Conservation (phyloP, 1,284 basidiomycete species). For the Malassezia sympodialis region DNA sequence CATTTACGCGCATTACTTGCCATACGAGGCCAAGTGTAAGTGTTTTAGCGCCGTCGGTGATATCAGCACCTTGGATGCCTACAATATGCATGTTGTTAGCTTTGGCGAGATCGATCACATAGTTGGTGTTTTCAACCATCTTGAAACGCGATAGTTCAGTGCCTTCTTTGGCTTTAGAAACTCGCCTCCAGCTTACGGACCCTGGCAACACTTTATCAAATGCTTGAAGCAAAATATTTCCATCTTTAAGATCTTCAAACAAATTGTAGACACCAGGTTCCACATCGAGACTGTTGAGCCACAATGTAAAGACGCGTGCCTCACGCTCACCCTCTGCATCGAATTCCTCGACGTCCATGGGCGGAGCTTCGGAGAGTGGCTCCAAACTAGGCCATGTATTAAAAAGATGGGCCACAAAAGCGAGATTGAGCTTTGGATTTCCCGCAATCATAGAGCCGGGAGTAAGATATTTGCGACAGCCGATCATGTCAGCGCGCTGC, state of each 20-base stretch:
- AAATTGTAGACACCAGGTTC: constrained; percentile 92
- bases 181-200: constrained; percentile 82
- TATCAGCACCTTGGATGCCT: constrained; percentile 93
- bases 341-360: constrained; percentile 78
- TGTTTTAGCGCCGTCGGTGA: constrained; percentile 82
- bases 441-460: constrained; percentile 80
- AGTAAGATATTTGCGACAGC: constrained; percentile 90
- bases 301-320: constrained; percentile 91
- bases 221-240: constrained; percentile 79
- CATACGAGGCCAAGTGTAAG: constrained; percentile 90
- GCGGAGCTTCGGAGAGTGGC: constrained; percentile 72
- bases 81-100: constrained; percentile 90
- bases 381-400: constrained; percentile 71
- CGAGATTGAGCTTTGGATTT: constrained; percentile 95
- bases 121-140: constrained; percentile 96
- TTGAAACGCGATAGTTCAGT: constrained; percentile 87
- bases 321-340: constrained; percentile 97
- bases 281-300: constrained; percentile 93
- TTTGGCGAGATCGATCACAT: constrained; percentile 81
- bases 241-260: constrained; percentile 87
- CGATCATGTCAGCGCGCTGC: constrained; percentile 83
- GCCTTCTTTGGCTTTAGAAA: constrained; percentile 75
- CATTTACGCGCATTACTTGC: constrained; percentile 92
- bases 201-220: constrained; percentile 92
- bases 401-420: constrained; percentile 96